Base-by-base conservation (phyloP, 202 grass and related monocot species). In the Carex arenaria region DNA sequence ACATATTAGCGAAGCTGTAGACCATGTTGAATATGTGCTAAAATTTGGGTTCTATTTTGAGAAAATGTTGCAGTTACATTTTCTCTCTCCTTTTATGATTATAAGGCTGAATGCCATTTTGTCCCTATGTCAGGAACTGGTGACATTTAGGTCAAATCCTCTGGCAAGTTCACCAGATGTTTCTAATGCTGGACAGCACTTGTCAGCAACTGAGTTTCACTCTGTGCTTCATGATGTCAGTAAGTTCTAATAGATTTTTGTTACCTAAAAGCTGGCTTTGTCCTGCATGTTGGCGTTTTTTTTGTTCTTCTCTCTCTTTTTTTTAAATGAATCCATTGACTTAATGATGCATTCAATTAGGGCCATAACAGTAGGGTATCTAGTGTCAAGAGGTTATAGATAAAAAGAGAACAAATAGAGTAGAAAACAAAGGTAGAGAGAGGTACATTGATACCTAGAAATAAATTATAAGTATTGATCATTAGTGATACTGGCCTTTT, bases 151-250 rank as follows among this genome's bases (percentile, higher is more conserved):
- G 71, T 93, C 83, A 23, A 90, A 90, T 84, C 88, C 88, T 13
- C 34, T 79, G 1, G 47, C 57, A 68, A 78, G 85, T 22, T 85
- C 84, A 0, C 91, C 91, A 0, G 86, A 88, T 80, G 85, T 98
- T 66, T 88, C 77, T 7, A 81, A 87, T 31, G 90, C 92, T 3
- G 95, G 95, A 77, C 82, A 10, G 12, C 93, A 98, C 76, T 89
- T 95, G 49, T 92, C 89, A 1, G 91, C 93, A 1, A 30, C 80
- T 28, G 89, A 98, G 55, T 98, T 98, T 32, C 93, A 98, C 85
- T 85, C 84, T 6, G 86, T 92, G 19, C 88, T 98, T 79, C 85
- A 92, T 64, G 89, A 78, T 85, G 61, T 88, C 2, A 89, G 95
- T 95, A 51, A 88, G 87, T 87, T 31, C 12, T 78, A 61, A 65